Conservation (phyloP, 2,329 filamentous ascomycete species). For the Exophiala viscosa region DNA sequence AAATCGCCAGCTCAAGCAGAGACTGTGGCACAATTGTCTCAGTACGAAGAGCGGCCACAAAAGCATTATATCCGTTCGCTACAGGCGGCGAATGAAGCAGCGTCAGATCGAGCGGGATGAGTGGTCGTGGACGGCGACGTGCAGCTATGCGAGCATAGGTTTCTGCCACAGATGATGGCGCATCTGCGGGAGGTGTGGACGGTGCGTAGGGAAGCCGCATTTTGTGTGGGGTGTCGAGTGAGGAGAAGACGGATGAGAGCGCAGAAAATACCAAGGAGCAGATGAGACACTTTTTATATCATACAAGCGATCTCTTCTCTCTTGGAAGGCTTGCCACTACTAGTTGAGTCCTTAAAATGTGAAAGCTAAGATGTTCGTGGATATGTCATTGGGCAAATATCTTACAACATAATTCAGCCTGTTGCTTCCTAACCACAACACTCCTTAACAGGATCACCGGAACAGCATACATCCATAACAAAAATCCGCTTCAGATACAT, state of each 20-base stretch:
- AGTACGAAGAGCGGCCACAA: constrained; percentile 54
- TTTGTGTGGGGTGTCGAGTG: neutral
- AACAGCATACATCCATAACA: too few relatives aligned
- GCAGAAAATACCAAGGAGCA: neutral
- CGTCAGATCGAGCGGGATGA: constrained; percentile 71
- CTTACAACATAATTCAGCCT: neutral
- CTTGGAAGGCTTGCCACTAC: too few relatives aligned
- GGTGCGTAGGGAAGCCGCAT: constrained; percentile 40
- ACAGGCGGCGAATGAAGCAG: constrained; percentile 71
- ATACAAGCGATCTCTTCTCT: too few relatives aligned
- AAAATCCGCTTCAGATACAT: too few relatives aligned
- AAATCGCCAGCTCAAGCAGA: constrained; percentile 73
- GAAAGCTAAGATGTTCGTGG: neutral
- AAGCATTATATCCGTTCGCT: constrained; percentile 65
- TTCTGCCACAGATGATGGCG: constrained; percentile 33
- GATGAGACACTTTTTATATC: too few relatives aligned
- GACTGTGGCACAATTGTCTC: constrained; percentile 45
- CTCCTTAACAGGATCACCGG: too few relatives aligned
- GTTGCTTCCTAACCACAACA: too few relatives aligned
- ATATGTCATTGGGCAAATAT: neutral
- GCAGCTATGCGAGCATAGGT: constrained; percentile 63
- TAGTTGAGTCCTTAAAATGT: too few relatives aligned
- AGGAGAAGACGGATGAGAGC: neutral
- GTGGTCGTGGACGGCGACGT: constrained; percentile 64
- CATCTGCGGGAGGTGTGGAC: constrained; percentile 24